Evolutionary conservation across 2,329 filamentous ascomycete genomes (phyloP), one percentile per base, ranked within the genome.

Genomic region (Hymenotorrendiella dingleyae): DNA sequence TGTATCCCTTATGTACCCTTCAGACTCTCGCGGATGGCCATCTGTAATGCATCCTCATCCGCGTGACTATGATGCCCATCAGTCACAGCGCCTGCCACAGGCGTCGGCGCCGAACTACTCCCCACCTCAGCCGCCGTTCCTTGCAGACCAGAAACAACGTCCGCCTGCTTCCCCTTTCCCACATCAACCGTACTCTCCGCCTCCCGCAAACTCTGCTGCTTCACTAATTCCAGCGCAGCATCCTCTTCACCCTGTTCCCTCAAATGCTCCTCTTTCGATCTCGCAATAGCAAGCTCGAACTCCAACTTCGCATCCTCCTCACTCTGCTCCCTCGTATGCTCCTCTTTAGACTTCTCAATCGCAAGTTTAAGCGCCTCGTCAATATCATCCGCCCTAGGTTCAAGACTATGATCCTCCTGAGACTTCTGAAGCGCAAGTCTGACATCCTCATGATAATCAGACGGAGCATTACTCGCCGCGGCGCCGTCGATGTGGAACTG

Each of bases 221-320:
- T 85, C 29, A 88, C 73, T 61, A 86, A 88, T 55, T 88, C 83
- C 59, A 90, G 62, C 7, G 89, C 76, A 45, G 84, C 78, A 43
- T 87, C 77, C 58, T 90, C 84, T 57, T 89, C 84, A 0, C 71
- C 76, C 56, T 64, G 70, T 41, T 66, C 61, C 27, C 60, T 64
- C 36, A 62, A 60, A 26, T 68, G 63, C 4, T 54, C 40, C 17
- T 51, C 48, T 30, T 47, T 46, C 22, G 44, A 47, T 22, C 49
- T 35, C 35, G 49, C 30, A 19, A 51, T 21, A 16, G 46, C 43
- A 22, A 48, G 29, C 27, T 47, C 28, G 19, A 17, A 21, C 9
- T n/a, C 6, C 11, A 52, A 43, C 17, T 52, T 50, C 14, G 24
- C 33, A 10, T 33, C 22, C 21, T 20, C 21, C 23, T 12, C 26